Percentiles rank a stretch among this genome's conserved stretches.
Conservation (phyloP, 2,329 filamentous ascomycete genomes). For the Aspergillus pseudoviridinutans region DNA sequence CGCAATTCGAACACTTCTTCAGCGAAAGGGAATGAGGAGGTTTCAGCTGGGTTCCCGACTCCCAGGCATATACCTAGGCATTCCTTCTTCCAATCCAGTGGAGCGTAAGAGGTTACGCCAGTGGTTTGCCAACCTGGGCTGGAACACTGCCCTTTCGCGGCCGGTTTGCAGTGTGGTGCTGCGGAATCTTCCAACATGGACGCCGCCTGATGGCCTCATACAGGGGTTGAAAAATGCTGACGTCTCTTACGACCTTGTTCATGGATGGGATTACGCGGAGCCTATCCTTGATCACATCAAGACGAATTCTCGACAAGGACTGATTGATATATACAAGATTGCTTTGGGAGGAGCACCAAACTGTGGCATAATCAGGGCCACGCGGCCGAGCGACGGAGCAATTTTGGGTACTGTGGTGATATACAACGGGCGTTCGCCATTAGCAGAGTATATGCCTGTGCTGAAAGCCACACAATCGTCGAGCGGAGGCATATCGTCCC, state of each 20-base stretch:
- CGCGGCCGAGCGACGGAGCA: constrained; percentile 61
- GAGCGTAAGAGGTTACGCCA: constrained; percentile 60
- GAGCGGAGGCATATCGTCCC: constrained; percentile 74
- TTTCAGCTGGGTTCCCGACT: constrained; percentile 78
- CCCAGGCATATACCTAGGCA: constrained; percentile 81
- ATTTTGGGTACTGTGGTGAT: constrained; percentile 76
- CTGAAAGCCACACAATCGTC: constrained; percentile 55
- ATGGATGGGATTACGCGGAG: constrained; percentile 72
- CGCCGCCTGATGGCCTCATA: constrained; percentile 70
- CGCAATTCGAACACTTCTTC: constrained; percentile 70
- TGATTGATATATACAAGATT: constrained; percentile 73
- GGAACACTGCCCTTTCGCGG: constrained; percentile 67
- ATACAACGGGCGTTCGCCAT: constrained; percentile 64
- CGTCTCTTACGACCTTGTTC: constrained; percentile 77
- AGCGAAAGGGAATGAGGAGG: constrained; percentile 68
- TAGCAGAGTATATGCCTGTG: constrained; percentile 67
- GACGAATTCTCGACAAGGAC: constrained; percentile 68
- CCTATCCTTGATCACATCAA: constrained; percentile 71
- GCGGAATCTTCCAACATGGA: constrained; percentile 67
- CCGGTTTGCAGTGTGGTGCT: constrained; percentile 70
- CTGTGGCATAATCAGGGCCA: constrained; percentile 80
- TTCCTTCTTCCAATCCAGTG: constrained; percentile 63
- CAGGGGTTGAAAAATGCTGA: constrained; percentile 68
- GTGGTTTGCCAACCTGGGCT: constrained; percentile 89
- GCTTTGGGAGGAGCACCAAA: constrained; percentile 67